Percentiles rank a stretch among this genome's conserved stretches.
These are phyloP conservation scores for Alisma plantagoaquatica DNA, from an alignment of 106 monocot species.

Conservation along the genomic window DNA sequence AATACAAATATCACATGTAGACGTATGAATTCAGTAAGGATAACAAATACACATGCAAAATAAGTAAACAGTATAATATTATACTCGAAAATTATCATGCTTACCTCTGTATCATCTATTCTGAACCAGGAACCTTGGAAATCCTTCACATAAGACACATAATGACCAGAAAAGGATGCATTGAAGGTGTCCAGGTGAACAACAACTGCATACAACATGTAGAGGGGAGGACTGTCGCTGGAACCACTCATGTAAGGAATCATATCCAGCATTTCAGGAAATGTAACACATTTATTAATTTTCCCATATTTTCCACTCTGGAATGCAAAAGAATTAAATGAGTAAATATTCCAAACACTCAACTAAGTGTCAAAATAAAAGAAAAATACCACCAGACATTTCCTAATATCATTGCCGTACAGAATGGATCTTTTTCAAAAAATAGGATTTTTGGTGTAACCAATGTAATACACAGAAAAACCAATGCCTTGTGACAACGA, in stretches of 20 bases:
- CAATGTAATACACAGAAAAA: too few species aligned
- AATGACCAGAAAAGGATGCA: conserved; percentile 93
- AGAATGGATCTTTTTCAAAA: too few species aligned
- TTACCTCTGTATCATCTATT: conserved; percentile 91
- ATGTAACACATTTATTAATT: conserved; percentile 91
- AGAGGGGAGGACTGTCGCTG: conserved; percentile 77
- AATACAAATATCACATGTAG: too few species aligned
- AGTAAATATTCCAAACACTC: too few species aligned
- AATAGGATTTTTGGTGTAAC: too few species aligned
- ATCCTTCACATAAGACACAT: conserved; percentile 88
- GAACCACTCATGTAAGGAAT: conserved; percentile 82
- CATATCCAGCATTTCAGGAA: conserved; percentile 93
- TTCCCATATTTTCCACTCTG: conserved; percentile 90
- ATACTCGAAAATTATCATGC: neutral
- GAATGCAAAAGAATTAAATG: conserved; percentile 8
- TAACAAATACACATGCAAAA: too few species aligned
- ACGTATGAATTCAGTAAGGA: too few species aligned
- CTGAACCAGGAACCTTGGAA: conserved; percentile 75
- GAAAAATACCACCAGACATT: too few species aligned
- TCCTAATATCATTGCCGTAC: too few species aligned
- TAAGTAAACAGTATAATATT: too few species aligned
- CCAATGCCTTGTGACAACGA: too few species aligned
- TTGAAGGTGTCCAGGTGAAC: conserved; percentile 86
- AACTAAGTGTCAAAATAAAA: too few species aligned
- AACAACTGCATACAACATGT: conserved; percentile 83